Conservation (phyloP, 192 early-diverging fungal genomes). For the Diversispora eburnea region DNA sequence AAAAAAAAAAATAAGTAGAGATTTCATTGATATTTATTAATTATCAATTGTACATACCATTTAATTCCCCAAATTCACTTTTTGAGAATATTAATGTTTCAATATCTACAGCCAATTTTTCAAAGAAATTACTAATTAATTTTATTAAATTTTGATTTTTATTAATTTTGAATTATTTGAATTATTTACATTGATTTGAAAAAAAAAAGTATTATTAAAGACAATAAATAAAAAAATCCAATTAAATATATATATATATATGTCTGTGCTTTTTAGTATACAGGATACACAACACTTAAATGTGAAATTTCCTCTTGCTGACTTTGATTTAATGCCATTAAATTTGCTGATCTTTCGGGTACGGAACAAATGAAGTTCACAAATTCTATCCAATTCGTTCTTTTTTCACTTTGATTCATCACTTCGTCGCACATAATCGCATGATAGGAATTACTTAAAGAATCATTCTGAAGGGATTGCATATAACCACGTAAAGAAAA, state of each 20-base stretch:
- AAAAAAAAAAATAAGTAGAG: background rate
- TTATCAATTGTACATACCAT: slow-evolving; percentile 14
- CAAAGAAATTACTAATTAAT: slow-evolving; percentile 9
- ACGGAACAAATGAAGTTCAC: background rate
- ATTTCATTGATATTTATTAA: background rate
- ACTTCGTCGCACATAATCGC: slow-evolving; percentile 1
- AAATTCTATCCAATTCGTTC: slow-evolving; percentile 14
- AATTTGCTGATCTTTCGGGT: slow-evolving; percentile 14
- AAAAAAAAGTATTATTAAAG: background rate
- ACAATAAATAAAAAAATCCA: background rate
- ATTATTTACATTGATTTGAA: background rate
- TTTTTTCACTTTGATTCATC: background rate
- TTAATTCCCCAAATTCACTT: background rate
- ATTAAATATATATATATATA: background rate
- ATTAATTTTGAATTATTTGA: background rate
- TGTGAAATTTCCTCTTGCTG: background rate
- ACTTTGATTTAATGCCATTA: background rate
- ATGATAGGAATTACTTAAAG: slow-evolving; percentile 1
- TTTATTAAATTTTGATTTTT: background rate
- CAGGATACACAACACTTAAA: slow-evolving; percentile 11
- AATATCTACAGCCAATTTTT: slow-evolving; percentile 3
- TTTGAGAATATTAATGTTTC: slow-evolving; percentile 8
- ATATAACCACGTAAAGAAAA: no score
- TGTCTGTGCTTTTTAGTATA: background rate
- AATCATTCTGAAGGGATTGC: background rate